A percentile compares a stretch with the other conserved stretches of the same genome.
Evolutionary conservation across 176 grass and related monocot species (phyloP).

Genomic region (Poa annua): DNA sequence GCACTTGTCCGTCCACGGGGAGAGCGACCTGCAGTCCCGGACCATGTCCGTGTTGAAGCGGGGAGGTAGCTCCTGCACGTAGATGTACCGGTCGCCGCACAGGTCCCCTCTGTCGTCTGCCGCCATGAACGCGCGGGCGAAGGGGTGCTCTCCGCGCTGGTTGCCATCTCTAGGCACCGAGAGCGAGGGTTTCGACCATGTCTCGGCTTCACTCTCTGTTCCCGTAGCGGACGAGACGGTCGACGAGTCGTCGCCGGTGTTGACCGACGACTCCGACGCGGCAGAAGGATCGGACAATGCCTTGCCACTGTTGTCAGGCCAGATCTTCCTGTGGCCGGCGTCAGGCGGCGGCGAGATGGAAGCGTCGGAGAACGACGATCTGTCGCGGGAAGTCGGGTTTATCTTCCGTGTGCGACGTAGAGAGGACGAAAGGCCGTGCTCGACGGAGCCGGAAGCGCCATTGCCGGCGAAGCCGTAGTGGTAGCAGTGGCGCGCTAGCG

Average conservation of each 20-base stretch:
- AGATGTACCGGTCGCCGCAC: constrained; percentile 80
- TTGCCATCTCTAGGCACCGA: no score
- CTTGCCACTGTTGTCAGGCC: neutral
- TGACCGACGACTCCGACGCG: neutral
- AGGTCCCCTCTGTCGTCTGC: constrained; percentile 52
- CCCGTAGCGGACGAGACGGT: neutral
- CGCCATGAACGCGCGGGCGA: constrained; percentile 29
- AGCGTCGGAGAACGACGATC: neutral
- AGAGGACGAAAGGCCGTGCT: constrained; percentile 9
- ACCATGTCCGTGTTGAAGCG: constrained; percentile 80
- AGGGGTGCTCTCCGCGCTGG: neutral
- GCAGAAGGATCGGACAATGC: no score
- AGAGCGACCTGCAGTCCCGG: constrained; percentile 54
- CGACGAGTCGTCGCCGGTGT: no score
- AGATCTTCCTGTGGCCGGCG: neutral
- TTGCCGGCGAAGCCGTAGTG: constrained; percentile 28
- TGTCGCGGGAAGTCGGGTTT: neutral
- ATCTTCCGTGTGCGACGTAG: neutral
- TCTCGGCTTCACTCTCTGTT: neutral
- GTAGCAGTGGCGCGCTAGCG: constrained; percentile 53
- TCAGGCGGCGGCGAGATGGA: neutral
- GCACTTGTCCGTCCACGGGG: constrained; percentile 72
- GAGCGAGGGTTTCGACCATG: no score
- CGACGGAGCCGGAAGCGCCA: neutral
- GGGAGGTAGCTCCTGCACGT: constrained; percentile 72